These are phyloP conservation scores for Stachybotrys chlorohalonatus DNA, from an alignment of 2,329 filamentous ascomycete species.

Conservation along the genomic window DNA sequence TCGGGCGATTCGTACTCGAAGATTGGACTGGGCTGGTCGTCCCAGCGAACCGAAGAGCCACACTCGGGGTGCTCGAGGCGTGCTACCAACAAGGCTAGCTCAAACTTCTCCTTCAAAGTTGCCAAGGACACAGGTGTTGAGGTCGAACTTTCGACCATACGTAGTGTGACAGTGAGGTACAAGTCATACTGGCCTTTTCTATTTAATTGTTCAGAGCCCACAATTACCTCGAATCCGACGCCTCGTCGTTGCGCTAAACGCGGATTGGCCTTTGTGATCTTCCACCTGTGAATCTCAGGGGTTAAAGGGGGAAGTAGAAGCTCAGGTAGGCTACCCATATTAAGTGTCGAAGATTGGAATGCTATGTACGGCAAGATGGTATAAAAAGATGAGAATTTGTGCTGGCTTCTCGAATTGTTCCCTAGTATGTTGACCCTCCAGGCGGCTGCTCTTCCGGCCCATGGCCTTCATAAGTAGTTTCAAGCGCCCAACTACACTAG, in stretches of 20 bases:
- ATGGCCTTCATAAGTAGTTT: no score
- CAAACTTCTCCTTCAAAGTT: constrained; percentile 3
- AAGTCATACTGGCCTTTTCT: constrained; percentile 1
- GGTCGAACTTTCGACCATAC: not conserved
- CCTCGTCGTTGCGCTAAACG: not conserved
- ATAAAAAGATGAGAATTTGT: no score
- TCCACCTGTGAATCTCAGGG: constrained; percentile 1
- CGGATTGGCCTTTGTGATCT: not conserved
- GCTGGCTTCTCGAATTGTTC: no score
- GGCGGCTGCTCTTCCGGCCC: no score
- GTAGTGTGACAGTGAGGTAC: constrained; percentile 1
- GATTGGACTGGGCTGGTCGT: constrained; percentile 1
- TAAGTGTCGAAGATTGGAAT: not conserved
- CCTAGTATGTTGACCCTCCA: no score
- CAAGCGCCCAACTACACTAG: no score
- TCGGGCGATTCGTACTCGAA: constrained; percentile 1
- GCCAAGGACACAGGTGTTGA: not conserved
- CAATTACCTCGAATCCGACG: constrained; percentile 1
- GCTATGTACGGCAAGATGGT: no score
- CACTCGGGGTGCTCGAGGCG: constrained; percentile 2
- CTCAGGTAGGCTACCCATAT: not conserved
- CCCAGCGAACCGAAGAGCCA: constrained; percentile 1
- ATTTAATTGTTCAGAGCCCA: not conserved
- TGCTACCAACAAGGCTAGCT: constrained; percentile 1
- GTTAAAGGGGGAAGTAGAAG: not conserved